Evolutionary conservation across 306 rosid genomes (phyloP).

Genomic region (Albizia julibrissin): DNA sequence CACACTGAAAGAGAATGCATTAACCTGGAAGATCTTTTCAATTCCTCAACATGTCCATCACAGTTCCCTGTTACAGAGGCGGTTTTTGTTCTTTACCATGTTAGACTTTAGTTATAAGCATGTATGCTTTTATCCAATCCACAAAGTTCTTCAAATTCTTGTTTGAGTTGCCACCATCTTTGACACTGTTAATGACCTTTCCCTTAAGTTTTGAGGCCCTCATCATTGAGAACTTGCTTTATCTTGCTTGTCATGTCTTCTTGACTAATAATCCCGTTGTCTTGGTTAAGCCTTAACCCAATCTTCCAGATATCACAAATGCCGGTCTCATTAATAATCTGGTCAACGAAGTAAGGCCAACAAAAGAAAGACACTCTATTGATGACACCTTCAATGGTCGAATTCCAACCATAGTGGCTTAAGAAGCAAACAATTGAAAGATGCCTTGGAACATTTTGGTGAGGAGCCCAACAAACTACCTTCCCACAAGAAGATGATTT

Average conservation of each 20-base stretch:
- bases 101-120: background rate
- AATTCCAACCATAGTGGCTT: constrained; percentile 45
- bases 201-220: constrained; percentile 14
- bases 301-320: constrained; percentile 39
- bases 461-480: constrained; percentile 40
- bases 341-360: constrained; percentile 41
- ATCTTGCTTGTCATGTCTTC: constrained; percentile 14
- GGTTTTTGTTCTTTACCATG: background rate
- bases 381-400: constrained; percentile 33
- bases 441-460: constrained; percentile 22
- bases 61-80: background rate
- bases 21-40: background rate
- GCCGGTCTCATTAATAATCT: constrained; percentile 9
- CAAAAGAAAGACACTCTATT: constrained; percentile 34
- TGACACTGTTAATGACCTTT: constrained; percentile 8
- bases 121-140: constrained; percentile 23
- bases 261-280: constrained; percentile 3
- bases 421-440: constrained; percentile 38
- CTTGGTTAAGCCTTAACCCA: constrained; percentile 10
- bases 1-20: background rate
- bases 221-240: constrained; percentile 24
- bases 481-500: constrained; percentile 21
- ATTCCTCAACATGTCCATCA: background rate
- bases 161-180: constrained; percentile 28
- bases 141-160: constrained; percentile 26